These are phyloP conservation scores for Fragosphaeria purpurea DNA, from an alignment of 2,329 filamentous ascomycete species.

Conservation along the genomic window DNA sequence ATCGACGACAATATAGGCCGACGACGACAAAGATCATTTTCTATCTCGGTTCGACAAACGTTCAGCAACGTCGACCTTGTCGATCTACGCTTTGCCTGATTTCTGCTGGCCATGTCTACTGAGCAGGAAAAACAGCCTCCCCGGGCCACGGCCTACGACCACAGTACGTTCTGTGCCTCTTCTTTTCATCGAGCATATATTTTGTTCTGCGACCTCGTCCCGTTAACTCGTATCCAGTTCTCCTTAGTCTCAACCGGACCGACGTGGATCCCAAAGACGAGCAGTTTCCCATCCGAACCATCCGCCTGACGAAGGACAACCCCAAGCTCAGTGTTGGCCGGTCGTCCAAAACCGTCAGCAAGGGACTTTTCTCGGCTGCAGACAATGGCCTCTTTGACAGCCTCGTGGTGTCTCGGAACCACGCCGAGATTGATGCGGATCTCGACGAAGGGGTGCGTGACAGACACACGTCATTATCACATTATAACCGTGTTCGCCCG, in stretches of 20 bases:
- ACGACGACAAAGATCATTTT: too few relatives aligned
- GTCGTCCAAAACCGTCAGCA: conserved; percentile 34
- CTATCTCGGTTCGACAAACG: too few relatives aligned
- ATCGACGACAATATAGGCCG: too few relatives aligned
- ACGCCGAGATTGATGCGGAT: conserved; percentile 46
- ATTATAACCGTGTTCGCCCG: too few relatives aligned
- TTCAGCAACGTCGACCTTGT: too few relatives aligned
- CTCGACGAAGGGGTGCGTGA: conserved; percentile 31
- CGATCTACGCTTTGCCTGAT: too few relatives aligned
- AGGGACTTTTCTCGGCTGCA: conserved; percentile 27
- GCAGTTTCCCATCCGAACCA: conserved; percentile 16
- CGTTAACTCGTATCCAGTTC: conserved; percentile 11
- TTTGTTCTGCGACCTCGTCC: background rate
- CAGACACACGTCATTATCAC: too few relatives aligned
- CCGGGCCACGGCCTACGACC: background rate
- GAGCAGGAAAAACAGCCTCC: too few relatives aligned
- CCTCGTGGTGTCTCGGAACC: conserved; percentile 60
- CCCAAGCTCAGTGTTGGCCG: conserved; percentile 28
- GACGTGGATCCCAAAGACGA: conserved; percentile 7
- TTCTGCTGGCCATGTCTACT: too few relatives aligned
- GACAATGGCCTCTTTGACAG: conserved; percentile 59
- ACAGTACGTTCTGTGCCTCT: background rate
- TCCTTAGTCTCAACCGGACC: conserved; percentile 12
- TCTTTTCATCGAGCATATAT: background rate
- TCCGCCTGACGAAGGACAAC: conserved; percentile 19